Evolutionary conservation across 148 eudicot species (phyloP).

Genomic region (Vaccinium myrtillus): DNA sequence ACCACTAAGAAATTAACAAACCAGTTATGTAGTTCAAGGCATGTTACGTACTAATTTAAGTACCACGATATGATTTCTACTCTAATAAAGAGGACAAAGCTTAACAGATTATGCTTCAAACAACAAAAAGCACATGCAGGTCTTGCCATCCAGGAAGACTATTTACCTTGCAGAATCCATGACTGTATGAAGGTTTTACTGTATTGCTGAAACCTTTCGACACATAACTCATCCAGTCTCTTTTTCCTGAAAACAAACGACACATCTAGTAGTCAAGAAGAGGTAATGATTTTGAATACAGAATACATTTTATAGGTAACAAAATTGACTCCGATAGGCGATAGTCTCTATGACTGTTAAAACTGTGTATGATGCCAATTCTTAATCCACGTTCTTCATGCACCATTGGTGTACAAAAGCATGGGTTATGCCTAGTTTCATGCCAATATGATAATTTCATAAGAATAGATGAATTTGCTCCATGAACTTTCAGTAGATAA

Average conservation of each 20-base stretch:
- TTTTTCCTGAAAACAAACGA: constrained; percentile 55
- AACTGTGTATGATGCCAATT: background rate
- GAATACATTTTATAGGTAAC: background rate
- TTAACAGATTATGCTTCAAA: background rate
- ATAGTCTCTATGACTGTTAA: background rate
- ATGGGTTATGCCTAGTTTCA: background rate
- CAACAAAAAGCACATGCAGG: background rate
- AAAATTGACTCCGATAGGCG: background rate
- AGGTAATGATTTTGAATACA: background rate
- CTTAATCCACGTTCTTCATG: constrained; percentile 6
- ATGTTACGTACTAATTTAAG: background rate
- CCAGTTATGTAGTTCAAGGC: background rate
- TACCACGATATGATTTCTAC: background rate
- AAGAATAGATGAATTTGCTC: background rate
- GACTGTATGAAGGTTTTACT: constrained; percentile 87
- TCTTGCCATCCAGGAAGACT: background rate
- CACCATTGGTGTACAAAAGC: background rate
- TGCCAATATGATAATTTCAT: background rate
- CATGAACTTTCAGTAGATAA: background rate
- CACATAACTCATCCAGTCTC: constrained; percentile 93
- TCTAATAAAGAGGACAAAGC: background rate
- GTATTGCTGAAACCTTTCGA: constrained; percentile 88
- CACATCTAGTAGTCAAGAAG: background rate
- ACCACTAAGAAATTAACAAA: background rate
- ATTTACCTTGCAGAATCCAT: constrained; percentile 89